Evolutionary conservation across 2,329 filamentous ascomycete species (phyloP).

Genomic region (Apiospora sp.): DNA sequence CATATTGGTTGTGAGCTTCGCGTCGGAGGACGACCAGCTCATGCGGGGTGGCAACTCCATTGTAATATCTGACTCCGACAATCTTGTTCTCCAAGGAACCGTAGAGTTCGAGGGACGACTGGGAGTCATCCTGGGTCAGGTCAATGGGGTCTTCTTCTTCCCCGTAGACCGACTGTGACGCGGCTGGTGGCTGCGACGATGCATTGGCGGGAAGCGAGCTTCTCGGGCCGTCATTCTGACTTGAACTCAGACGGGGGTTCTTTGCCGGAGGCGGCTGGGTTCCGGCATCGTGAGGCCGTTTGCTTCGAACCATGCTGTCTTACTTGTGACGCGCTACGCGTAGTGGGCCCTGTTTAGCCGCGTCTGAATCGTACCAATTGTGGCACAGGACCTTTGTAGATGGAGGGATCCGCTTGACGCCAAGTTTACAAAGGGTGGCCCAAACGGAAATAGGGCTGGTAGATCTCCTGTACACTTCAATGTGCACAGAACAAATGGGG

Average conservation of each 20-base stretch:
- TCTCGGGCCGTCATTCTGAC: slow-evolving; percentile 2
- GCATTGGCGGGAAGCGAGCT: neutral
- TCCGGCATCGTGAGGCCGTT: slow-evolving; percentile 6
- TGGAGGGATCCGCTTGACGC: neutral
- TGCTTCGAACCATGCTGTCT: slow-evolving; percentile 19
- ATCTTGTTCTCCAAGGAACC: slow-evolving; percentile 61
- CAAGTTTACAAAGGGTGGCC: neutral
- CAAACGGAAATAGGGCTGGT: neutral
- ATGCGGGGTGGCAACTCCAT: slow-evolving; percentile 62
- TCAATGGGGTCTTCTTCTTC: slow-evolving; percentile 52
- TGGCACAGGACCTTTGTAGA: neutral
- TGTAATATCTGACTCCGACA: slow-evolving; percentile 63
- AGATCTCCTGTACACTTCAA: neutral
- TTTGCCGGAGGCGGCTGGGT: neutral
- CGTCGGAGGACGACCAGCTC: slow-evolving; percentile 66
- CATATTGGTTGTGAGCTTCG: slow-evolving; percentile 71
- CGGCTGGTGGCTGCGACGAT: neutral
- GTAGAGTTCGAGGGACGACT: slow-evolving; percentile 53
- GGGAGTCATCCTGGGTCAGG: slow-evolving; percentile 53
- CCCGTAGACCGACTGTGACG: slow-evolving; percentile 36
- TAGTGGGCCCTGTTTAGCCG: slow-evolving; percentile 6
- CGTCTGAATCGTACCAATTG: slow-evolving; percentile 7
- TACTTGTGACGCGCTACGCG: neutral
- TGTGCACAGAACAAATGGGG: slow-evolving; percentile 5
- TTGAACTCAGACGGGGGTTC: slow-evolving; percentile 12